Conservation (phyloP, 495 filamentous ascomycete species). For the Daldinia decipiens region DNA sequence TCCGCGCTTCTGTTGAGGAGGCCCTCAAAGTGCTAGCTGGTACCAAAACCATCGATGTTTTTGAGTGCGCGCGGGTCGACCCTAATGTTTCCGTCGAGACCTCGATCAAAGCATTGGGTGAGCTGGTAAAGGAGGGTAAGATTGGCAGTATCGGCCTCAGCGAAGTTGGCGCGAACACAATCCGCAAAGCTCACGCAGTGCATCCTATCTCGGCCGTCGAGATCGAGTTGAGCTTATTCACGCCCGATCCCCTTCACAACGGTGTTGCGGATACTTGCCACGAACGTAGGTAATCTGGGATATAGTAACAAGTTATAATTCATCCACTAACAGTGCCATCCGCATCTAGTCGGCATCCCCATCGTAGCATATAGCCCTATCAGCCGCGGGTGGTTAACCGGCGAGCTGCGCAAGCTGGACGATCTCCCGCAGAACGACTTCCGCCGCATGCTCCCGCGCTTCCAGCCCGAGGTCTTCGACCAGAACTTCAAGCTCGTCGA, state of each 20-base stretch:
- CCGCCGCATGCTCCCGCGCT: constrained; percentile 55
- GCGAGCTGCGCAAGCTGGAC: constrained; percentile 42
- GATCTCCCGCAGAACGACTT: constrained; percentile 56
- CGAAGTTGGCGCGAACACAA: constrained; percentile 46
- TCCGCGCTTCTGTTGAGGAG: constrained; percentile 72
- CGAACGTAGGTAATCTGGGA: constrained; percentile 44
- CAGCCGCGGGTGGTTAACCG: constrained; percentile 58
- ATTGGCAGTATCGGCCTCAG: constrained; percentile 63
- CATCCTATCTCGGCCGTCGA: constrained; percentile 54
- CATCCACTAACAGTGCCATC: neutral
- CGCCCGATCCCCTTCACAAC: constrained; percentile 46
- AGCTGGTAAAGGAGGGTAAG: constrained; percentile 67
- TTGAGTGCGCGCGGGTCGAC: constrained; percentile 75
- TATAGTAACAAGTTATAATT: neutral
- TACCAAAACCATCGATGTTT: constrained; percentile 78
- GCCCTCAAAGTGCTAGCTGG: constrained; percentile 67
- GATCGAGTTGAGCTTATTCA: constrained; percentile 56
- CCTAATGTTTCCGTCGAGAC: constrained; percentile 57
- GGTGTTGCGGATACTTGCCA: constrained; percentile 52
- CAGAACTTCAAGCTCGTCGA: constrained; percentile 64
- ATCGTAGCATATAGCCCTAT: constrained; percentile 58
- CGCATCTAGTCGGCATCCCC: constrained; percentile 52
- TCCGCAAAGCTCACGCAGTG: constrained; percentile 50
- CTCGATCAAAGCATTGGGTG: constrained; percentile 21
- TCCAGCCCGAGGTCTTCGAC: constrained; percentile 59